Base-by-base conservation (phyloP, 2,329 filamentous ascomycete genomes). In the Aspergillus candidus region DNA sequence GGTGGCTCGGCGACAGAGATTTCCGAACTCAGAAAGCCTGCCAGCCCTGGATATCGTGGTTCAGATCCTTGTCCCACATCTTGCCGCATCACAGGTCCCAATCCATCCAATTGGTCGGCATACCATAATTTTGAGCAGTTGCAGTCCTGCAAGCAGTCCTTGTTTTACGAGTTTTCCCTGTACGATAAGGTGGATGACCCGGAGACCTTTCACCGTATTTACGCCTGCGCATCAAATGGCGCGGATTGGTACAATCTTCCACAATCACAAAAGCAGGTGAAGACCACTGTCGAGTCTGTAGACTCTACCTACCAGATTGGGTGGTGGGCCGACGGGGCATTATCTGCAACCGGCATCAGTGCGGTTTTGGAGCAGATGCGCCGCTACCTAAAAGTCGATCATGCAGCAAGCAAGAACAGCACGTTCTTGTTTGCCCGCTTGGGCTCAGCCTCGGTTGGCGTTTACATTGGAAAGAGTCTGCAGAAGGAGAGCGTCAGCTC, bases 11-110 rank as follows among this genome's bases (percentile, higher is more conserved):
- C 22, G 22, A 27, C 10, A 27, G 22, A 3, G 3, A 6, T 7
- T 10, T 7, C 7, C 6, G 8, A 6, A 8, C 46, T 43, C 10
- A 46, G 49, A n/a, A 34, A 51, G 27, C 38, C 46, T 34, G 34
- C 42, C n/a, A 45, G 30, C 15, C 38, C 42, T 18, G 27, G 22
- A n/a, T 41, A 41, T 32, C 33, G 17, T 13, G 33, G 33, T n/a
- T 30, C 22, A 27, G 40, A 31, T 11, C 3, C 32, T 14, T 41
- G 40, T 41, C 33, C 40, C 11, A 17, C 22, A n/a, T 12, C 32
- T 17, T 41, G 27, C 36, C 32, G 18, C 14, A 18, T 14, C 27
- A 17, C 40, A 3, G 32, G 40, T 8, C 40, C 32, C 13, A 41
- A 41, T 11, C 40, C 32, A n/a, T 32, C 17, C 22, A 41, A 35